Evolutionary conservation across 345 rosid species (phyloP).

Genomic region (Linum trigynum): DNA sequence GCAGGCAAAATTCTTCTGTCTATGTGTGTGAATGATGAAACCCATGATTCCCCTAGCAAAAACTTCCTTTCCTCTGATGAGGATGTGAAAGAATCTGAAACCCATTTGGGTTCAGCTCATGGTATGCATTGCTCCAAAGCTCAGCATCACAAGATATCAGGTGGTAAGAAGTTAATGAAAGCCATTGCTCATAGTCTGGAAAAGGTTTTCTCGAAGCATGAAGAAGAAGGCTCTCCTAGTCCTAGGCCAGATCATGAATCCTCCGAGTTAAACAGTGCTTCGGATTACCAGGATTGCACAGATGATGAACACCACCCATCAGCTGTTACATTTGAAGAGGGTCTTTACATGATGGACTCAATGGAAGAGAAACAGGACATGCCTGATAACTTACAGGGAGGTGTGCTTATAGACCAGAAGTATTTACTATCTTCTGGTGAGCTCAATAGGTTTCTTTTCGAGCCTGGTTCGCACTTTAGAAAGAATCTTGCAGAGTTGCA

Average conservation of each 20-base stretch:
- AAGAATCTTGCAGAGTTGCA: conserved; percentile 60
- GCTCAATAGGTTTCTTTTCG: conserved; percentile 61
- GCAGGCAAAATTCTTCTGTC: conserved; percentile 73
- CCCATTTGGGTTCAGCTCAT: conserved; percentile 16
- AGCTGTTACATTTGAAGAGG: conserved; percentile 56
- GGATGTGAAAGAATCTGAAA: conserved; percentile 28
- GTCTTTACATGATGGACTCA: conserved; percentile 41
- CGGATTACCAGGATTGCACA: conserved; percentile 54
- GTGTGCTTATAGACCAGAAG: conserved; percentile 56
- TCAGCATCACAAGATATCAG: conserved; percentile 31
- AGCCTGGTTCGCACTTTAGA: conserved; percentile 56
- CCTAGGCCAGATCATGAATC: conserved; percentile 25
- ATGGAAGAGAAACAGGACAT: conserved; percentile 35
- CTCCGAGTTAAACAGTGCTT: conserved; percentile 29
- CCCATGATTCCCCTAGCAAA: conserved; percentile 21
- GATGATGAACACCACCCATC: conserved; percentile 29
- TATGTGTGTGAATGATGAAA: conserved; percentile 45
- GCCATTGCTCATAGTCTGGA: conserved; percentile 39
- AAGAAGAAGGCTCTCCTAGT: conserved; percentile 22
- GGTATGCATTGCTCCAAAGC: conserved; percentile 29
- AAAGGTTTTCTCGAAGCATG: conserved; percentile 51
- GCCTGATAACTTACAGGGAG: conserved; percentile 67
- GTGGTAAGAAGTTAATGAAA: conserved; percentile 60
- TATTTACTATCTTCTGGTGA: conserved; percentile 33
- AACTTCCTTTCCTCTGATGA: conserved; percentile 19